Conservation (phyloP, 2,329 filamentous ascomycete genomes). For the Corinectria fuckeliana region DNA sequence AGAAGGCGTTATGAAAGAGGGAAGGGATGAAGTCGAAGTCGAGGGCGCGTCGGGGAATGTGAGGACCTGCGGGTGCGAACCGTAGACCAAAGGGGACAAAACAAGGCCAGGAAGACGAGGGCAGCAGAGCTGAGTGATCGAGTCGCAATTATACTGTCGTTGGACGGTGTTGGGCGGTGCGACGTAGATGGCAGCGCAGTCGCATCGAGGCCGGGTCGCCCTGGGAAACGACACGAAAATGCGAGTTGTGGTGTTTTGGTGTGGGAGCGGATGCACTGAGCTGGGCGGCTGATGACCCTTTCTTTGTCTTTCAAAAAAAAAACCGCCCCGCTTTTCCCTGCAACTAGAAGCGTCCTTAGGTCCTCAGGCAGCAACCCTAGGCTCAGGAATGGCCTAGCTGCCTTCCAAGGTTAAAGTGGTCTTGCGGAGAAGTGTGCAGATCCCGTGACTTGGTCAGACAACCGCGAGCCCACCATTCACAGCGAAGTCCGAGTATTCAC, state of each 20-base stretch:
- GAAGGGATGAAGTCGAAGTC: constrained; percentile 21
- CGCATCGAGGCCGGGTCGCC: constrained; percentile 39
- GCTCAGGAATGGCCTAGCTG: no score
- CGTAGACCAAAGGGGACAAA: constrained; percentile 15
- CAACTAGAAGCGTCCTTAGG: neutral
- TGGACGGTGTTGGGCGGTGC: constrained; percentile 32
- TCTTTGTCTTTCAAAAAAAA: constrained; percentile 27
- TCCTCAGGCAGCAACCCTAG: constrained; percentile 19
- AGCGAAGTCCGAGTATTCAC: neutral
- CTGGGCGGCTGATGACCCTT: constrained; percentile 32
- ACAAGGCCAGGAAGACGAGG: constrained; percentile 10
- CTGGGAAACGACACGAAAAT: constrained; percentile 41
- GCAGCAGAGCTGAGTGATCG: constrained; percentile 23
- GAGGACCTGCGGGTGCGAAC: constrained; percentile 10
- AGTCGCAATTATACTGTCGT: constrained; percentile 24
- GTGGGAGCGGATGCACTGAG: constrained; percentile 26
- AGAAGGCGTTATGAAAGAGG: constrained; percentile 13
- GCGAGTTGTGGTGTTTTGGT: constrained; percentile 38
- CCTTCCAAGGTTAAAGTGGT: neutral
- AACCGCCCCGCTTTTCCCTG: constrained; percentile 14
- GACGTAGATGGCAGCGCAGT: constrained; percentile 38
- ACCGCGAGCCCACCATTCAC: neutral
- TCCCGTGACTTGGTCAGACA: constrained; percentile 15
- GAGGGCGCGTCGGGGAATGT: constrained; percentile 19
- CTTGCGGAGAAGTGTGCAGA: neutral